Base-by-base conservation (phyloP, 768 basidiomycete genomes). In the Crucibulum laeve region DNA sequence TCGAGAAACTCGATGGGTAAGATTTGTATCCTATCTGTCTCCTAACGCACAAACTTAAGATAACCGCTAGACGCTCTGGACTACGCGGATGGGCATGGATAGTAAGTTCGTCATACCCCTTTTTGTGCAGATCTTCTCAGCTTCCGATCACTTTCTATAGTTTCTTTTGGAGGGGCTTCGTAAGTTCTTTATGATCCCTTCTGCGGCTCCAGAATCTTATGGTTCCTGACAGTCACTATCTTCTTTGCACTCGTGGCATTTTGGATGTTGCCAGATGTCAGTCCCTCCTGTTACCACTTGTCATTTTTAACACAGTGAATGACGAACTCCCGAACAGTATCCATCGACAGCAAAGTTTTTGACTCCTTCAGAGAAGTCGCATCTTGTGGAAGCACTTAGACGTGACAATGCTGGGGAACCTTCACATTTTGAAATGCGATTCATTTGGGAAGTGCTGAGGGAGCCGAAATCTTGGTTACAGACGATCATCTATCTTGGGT, bases 341-440 rank as follows among this genome's bases (percentile, higher is more conserved):
- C 70, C 73, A 15, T 60, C 67, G 38, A 74, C 70, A 0, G 71
- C 72, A 21, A 67, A 48, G 25, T 75, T 74, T 59, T 51, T 74
- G 11, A 65, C 59, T 7, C 47, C 57, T 3, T 42, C 47, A 3
- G 73, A 74, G 47, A 58, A 60, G 23, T 50, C 53, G 0, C 57
- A 61, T 44, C 43, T 68, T 4, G 40, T 63, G 2, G 54, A 60
- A 6, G 46, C 53, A 26, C 51, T 67, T 25, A 51, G 53, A 11
- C 51, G 37, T 4, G 64, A 67, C 23, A 54, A 52, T 5, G 48
- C 43, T 8, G 58, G 58, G 36, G 57, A 62, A 35, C 54, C 66
- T 1, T 59, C 60, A 10, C 59, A 64, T 40, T 64, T 64, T 36
- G 61, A 63, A 22, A 54, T 32, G 42, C 53, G 45, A 28, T 67